Evolutionary conservation across 2,329 filamentous ascomycete genomes (phyloP), one percentile per base, ranked within the genome.

Genomic region (Pseudogymnoascus sp.): DNA sequence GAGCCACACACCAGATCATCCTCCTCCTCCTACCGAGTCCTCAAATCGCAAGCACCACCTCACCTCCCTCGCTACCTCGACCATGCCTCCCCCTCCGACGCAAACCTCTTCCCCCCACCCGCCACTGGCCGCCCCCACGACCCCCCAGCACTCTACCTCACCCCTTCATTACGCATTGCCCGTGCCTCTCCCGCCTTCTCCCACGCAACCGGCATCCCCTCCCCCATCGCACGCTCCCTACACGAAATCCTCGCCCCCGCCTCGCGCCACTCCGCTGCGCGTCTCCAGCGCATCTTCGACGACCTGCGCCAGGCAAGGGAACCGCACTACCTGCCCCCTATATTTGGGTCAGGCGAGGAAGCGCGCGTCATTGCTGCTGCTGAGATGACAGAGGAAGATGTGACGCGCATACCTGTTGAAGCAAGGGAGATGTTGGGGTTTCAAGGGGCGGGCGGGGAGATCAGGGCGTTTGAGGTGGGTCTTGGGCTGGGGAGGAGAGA

Each of bases 301-400:
- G 80, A 82, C 14, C 85, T 88, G 61, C 67, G 74, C 67, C 83
- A 85, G 65, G 75, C 78, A 33, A 76, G 79, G 67, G 83, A 74
- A 59, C 84, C 85, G 16, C 84, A 83, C 53, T 87, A 87, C 70
- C 76, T 87, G 19, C 85, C 85, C 3, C 85, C 85, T 1, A 87
- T 87, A n/a, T 80, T 84, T 65, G 79, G 77, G 38, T 80, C 80
- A 66, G 75, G 79, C 59, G 80, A 83, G 64, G 80, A 83, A 61
- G 80, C 83, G 24, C 77, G 80, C 26, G 78, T 84, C 14, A 81
- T 86, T 33, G 80, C 82, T 63, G 75, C 76, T 1, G 76, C 86
- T 13, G 80, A 81, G 0, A 85, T 87, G 67, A 76, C 74, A 10
- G 66, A 76, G 0, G 83, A 85, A 53, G 82, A 84, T 35, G 68